Base-by-base conservation (phyloP, 352 stramenopile genomes). In the Phytophthora crassamura region DNA sequence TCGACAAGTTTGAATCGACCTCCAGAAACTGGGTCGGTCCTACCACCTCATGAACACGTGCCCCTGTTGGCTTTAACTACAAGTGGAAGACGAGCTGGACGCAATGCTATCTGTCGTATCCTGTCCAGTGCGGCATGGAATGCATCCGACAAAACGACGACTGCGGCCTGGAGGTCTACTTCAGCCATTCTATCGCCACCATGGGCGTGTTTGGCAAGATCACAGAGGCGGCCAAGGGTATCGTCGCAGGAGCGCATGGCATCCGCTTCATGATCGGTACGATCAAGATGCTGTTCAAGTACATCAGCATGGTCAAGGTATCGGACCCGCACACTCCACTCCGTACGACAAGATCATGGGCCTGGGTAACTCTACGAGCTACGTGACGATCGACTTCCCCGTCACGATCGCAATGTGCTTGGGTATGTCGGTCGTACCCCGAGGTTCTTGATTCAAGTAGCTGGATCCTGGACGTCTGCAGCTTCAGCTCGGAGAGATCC, bases 101-200 rank as follows among this genome's bases (percentile, higher is more conserved):
- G 4, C 51, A 84, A 18, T 88, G 78, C 33, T 76, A 75, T 1
- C 59, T 88, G 36, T 63, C 74, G 18, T 84, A 80, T 48, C 78
- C 78, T 3, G 74, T 86, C 0, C 48, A 79, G 33, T 88, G 78
- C 34, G 76, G 76, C 47, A 72, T 82, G 63, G 74, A 88, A 38
- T 88, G 78, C 42, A 55, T 84, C 34, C 59, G 59, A n/a, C 72
- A 83, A 32, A 80, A 51, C 28, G 66, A 72, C 5, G 64, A 80
- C 50, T 83, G 75, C 15, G 42, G 16, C 0, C 16, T 50, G 2
- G 69, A 71, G 42, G 50, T 85, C 11, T 59, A 82, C 30, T 48
- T 49, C 73, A 28, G 53, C 14, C 25, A 63, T 0, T 72, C 64
- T 5, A 46, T 62, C 1, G 69, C 66, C 11, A 78, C 73, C 0